A percentile compares a stretch with the other conserved stretches of the same genome.
phyloP scores from a whole-genome alignment of 495 filamentous ascomycete species.

The Lasiosphaeris hirsuta region DNA sequence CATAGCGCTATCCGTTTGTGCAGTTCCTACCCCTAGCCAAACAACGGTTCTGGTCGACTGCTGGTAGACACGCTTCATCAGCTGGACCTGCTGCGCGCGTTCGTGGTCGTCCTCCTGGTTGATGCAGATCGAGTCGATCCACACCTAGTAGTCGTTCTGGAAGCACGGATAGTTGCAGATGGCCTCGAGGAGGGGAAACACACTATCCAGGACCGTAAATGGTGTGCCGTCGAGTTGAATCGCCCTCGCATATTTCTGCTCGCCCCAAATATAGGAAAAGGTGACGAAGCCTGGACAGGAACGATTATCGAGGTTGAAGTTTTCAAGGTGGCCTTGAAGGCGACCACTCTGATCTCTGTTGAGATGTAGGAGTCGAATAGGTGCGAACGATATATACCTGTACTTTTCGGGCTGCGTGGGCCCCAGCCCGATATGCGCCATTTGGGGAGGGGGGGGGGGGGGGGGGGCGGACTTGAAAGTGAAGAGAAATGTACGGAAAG shows the following conservation, averaged over 20 bases:
- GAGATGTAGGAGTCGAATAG: slow-evolving; percentile 2
- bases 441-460: no score
- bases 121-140: slow-evolving; percentile 37
- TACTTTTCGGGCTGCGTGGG: not conserved
- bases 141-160: slow-evolving; percentile 15
- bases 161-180: slow-evolving; percentile 1
- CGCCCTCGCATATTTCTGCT: not conserved
- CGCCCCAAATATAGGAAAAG: slow-evolving; percentile 21
- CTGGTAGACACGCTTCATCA: slow-evolving; percentile 19
- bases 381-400: slow-evolving; percentile 2
- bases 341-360: not conserved
- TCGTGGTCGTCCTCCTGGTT: slow-evolving; percentile 31
- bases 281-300: slow-evolving; percentile 14
- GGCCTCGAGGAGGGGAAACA: slow-evolving; percentile 14
- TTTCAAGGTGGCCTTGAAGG: slow-evolving; percentile 12
- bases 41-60: slow-evolving; percentile 13
- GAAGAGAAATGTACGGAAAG: no score
- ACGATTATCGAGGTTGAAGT: slow-evolving; percentile 11
- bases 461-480: no score
- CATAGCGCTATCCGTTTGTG: slow-evolving; percentile 5
- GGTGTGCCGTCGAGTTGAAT: slow-evolving; percentile 13
- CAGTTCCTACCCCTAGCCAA: slow-evolving; percentile 21
- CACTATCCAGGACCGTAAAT: slow-evolving; percentile 14
- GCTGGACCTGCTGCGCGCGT: slow-evolving; percentile 21
- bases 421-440: not conserved